Evolutionary conservation across 306 rosid species (phyloP).

Genomic region (Echinosophora koreensis): DNA sequence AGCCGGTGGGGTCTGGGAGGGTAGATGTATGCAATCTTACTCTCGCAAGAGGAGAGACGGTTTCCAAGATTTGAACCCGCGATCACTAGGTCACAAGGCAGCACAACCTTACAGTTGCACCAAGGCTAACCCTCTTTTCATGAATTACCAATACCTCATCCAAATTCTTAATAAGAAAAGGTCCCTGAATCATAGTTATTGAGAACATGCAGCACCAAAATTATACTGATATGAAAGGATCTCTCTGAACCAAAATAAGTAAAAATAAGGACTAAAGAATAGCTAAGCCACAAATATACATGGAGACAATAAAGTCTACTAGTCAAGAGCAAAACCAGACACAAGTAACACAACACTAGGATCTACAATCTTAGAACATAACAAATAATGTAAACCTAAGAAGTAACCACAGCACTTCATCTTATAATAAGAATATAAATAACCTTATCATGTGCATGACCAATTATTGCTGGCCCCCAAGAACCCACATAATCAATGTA

Average conservation of each 20-base stretch:
- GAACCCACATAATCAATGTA: slow-evolving; percentile 85
- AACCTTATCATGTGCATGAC: slow-evolving; percentile 95
- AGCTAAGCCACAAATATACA: slow-evolving; percentile 4
- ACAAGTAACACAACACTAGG: not conserved
- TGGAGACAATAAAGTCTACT: not conserved
- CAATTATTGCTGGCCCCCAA: slow-evolving; percentile 98
- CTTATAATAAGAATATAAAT: slow-evolving; percentile 39
- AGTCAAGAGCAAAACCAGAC: not conserved
- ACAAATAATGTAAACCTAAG: slow-evolving; percentile 7
- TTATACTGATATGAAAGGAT: not conserved
- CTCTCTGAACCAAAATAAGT: not conserved
- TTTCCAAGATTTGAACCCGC: too few relatives aligned
- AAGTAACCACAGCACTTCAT: not conserved
- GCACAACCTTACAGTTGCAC: too few relatives aligned
- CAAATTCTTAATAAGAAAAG: slow-evolving; percentile 1
- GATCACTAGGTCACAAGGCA: too few relatives aligned
- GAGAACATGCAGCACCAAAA: not conserved
- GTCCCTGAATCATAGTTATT: not conserved
- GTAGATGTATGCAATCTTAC: too few relatives aligned
- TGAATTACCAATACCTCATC: not conserved
- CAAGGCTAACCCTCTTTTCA: too few relatives aligned
- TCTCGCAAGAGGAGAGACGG: too few relatives aligned
- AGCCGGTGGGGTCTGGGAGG: too few relatives aligned
- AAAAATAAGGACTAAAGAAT: slow-evolving; percentile 6
- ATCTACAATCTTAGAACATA: not conserved